These are phyloP conservation scores for Colletotrichum tofieldiae DNA, from an alignment of 2,329 filamentous ascomycete species.

Conservation along the genomic window DNA sequence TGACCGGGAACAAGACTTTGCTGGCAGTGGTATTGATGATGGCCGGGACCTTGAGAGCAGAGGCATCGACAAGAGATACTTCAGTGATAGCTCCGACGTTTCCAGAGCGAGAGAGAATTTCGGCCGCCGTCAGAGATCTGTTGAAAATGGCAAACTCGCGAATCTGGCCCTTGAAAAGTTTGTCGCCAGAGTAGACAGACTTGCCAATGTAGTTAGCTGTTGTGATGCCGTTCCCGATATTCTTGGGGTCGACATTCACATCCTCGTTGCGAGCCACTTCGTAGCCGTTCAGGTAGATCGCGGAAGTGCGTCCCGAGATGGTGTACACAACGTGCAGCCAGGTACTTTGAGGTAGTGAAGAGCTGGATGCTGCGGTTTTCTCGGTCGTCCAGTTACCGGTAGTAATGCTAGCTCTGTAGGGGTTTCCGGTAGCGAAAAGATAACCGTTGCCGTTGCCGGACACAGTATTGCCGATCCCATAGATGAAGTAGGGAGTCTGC, in stretches of 20 bases:
- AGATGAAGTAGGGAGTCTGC: slow-evolving; percentile 46
- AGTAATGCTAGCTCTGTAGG: slow-evolving; percentile 45
- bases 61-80: slow-evolving; percentile 37
- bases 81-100: slow-evolving; percentile 38
- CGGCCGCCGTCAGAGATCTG: slow-evolving; percentile 43
- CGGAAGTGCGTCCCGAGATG: slow-evolving; percentile 41
- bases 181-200: slow-evolving; percentile 45
- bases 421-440: slow-evolving; percentile 46
- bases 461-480: slow-evolving; percentile 46
- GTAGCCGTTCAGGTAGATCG: slow-evolving; percentile 55
- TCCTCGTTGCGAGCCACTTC: slow-evolving; percentile 38
- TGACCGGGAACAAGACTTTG: slow-evolving; percentile 43
- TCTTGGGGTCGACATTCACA: slow-evolving; percentile 35
- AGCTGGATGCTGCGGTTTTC: slow-evolving; percentile 38
- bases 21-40: slow-evolving; percentile 41
- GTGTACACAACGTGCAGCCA: slow-evolving; percentile 46
- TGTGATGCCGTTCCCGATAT: slow-evolving; percentile 45
- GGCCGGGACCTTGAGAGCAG: slow-evolving; percentile 41
- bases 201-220: slow-evolving; percentile 46
- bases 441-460: slow-evolving; percentile 45
- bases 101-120: slow-evolving; percentile 41
- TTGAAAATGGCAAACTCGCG: slow-evolving; percentile 47
- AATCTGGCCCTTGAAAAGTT: slow-evolving; percentile 45
- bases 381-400: slow-evolving; percentile 44
- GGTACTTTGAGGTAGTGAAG: slow-evolving; percentile 42